phyloP scores from a whole-genome alignment of 2,329 filamentous ascomycete species.

The Xylariaceae sp. region DNA sequence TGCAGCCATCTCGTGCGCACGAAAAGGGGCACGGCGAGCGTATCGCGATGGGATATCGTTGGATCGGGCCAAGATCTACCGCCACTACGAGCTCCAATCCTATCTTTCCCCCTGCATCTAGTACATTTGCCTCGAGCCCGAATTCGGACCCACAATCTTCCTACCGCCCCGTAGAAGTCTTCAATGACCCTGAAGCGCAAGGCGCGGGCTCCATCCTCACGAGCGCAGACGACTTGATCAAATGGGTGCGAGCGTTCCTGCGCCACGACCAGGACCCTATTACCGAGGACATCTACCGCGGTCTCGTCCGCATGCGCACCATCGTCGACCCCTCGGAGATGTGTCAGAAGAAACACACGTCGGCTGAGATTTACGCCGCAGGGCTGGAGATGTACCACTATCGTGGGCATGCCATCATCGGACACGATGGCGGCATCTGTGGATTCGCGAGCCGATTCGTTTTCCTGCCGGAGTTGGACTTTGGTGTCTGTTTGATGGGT shows the following conservation, averaged over 20 bases:
- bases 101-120: too few species aligned
- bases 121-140: too few species aligned
- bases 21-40: conserved; percentile 17
- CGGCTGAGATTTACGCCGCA: conserved; percentile 16
- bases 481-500: conserved; percentile 19
- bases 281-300: conserved; percentile 21
- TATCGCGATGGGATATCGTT: conserved; percentile 19
- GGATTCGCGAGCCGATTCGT: conserved; percentile 22
- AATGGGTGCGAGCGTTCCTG: conserved; percentile 22
- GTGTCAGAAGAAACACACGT: conserved; percentile 8
- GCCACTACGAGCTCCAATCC: too few species aligned
- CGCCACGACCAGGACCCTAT: conserved; percentile 17
- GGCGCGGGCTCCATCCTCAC: conserved; percentile 24
- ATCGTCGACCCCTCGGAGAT: conserved; percentile 7
- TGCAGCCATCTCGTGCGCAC: conserved; percentile 16
- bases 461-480: conserved; percentile 18
- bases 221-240: conserved; percentile 24
- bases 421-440: conserved; percentile 18
- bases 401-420: conserved; percentile 19
- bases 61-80: conserved; percentile 8
- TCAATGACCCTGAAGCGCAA: conserved; percentile 16
- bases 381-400: conserved; percentile 22
- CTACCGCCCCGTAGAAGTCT: conserved; percentile 6
- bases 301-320: conserved; percentile 16
- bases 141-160: too few species aligned